Evolutionary conservation across 2,329 filamentous ascomycete species (phyloP), one percentile per base, ranked within the genome.

Genomic region (Colletotrichum ledebouriae): DNA sequence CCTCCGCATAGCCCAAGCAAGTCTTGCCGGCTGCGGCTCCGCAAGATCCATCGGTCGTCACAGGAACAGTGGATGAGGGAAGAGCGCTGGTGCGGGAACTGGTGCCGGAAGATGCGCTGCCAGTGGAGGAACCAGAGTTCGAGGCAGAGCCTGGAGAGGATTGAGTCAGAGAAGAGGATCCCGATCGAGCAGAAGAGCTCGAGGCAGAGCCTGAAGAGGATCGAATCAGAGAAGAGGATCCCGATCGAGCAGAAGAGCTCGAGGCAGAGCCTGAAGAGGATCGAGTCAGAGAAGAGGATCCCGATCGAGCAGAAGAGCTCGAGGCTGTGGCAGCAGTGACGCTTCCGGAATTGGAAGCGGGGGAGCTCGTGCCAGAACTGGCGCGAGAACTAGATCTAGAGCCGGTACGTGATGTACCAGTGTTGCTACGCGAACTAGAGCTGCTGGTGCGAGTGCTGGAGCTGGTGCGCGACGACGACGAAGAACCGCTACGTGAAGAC

Each of bases 1-100:
- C 65, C 13, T 53, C 57, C 6, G 53, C 33, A 42, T 37, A 47
- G 11, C 56, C 66, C 4, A 53, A 17, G 29, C 60, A 65, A 10
- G 25, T 52, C 49, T 29, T 61, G 9, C 58, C 41, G 11, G 56
- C 63, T 17, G 50, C 37, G 37, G 46, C 7, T 10, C 56, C 63
- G 11, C 63, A 65, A 2, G 42, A 6, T 1, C 63, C 63, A 22
- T 61, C 34, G 10, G 29, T 29, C 6, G 29, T 17, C 2, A 46
- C 42, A 13, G 42, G n/a, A n/a, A 46, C 13, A 20, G 12, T 46
- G 42, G 42, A 46, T 4, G 42, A 46, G 17, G 42, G 42, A n/a
- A 46, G n/a, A 20, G 42, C 42, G 42, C 42, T n/a, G 42, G 15
- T 13, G 37, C 37, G 15, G 37, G 37, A 39, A 39, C 11, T 11